Base-by-base conservation (phyloP, 176 grass and related monocot genomes). In the Musa itinerans region DNA sequence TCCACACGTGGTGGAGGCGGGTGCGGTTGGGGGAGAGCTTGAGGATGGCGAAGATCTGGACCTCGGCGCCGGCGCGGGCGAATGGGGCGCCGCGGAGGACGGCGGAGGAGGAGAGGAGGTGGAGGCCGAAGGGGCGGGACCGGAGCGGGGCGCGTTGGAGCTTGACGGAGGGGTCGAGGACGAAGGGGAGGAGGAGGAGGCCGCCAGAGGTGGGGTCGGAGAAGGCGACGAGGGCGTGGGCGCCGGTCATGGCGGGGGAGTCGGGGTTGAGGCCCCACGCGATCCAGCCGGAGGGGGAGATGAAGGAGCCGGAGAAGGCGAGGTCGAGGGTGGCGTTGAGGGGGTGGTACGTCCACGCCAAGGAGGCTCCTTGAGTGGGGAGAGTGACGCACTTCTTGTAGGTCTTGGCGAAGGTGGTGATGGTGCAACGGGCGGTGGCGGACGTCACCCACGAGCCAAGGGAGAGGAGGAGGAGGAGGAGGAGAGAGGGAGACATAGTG, bases 231-330 rank as follows among this genome's bases (percentile, higher is more conserved):
- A 99, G 71, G 51, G 89, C 91, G 72, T 89, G 95, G 72, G 95
- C 80, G 0, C 96, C 91, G n/a, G 84, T 84, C 95, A 99, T 99
- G 11, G 91, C 76, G 12, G 95, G 82, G 58, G 83, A 64, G 75
- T 88, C 91, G 11, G 87, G 81, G 84, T 99, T 99, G 26, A 99
- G 51, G 68, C 95, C 95, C 81, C 88, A 99, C 0, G 90, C 95
- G 23, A 99, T 91, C 95, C 95, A 99, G 0, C 95, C 95, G 11
- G 95, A 99, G 27, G 95, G 95, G 53, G 95, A 99, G 80, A 94
- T 91, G 88, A 99, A 99, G 72, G 64, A 63, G 25, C 91, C 83
- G 65, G 91, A 89, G 86, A 99, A 99, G 69, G 84, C 86, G 1
- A 92, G 80, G 85, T 99, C 95, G 61, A 99, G 85, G 56, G 95